phyloP scores from a whole-genome alignment of 2,329 filamentous ascomycete species.

The Knoxdaviesia capensis region DNA sequence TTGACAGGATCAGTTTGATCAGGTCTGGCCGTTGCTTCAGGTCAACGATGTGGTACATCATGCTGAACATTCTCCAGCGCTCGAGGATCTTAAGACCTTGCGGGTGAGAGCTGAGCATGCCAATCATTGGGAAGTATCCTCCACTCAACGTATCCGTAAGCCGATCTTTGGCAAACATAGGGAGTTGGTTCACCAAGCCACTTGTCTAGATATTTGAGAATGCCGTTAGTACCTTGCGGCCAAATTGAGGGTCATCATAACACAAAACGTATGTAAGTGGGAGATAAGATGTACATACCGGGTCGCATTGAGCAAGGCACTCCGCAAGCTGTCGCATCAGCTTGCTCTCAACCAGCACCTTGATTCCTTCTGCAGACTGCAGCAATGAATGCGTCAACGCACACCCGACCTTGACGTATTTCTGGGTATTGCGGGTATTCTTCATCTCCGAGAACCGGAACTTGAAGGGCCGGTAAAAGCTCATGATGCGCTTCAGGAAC shows the following conservation, averaged over 20 bases:
- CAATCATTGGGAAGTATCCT: conserved; percentile 87
- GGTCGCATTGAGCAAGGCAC: conserved; percentile 86
- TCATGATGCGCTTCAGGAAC: conserved; percentile 85
- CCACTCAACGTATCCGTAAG: conserved; percentile 74
- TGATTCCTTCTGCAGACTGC: conserved; percentile 66
- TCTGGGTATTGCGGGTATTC: conserved; percentile 82
- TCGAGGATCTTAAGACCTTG: conserved; percentile 81
- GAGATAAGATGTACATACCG: conserved; percentile 27
- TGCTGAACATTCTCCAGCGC: conserved; percentile 95
- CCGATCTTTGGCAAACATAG: conserved; percentile 72
- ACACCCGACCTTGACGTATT: conserved; percentile 81
- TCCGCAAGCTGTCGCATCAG: conserved; percentile 84
- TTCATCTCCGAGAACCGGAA: conserved; percentile 80
- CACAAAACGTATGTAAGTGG: neutral
- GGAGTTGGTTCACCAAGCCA: conserved; percentile 59
- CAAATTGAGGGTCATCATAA: neutral
- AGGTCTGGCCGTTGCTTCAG: conserved; percentile 78
- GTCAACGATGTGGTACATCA: conserved; percentile 98
- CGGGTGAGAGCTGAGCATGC: conserved; percentile 62
- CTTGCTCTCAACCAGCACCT: conserved; percentile 80
- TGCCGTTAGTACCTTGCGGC: neutral
- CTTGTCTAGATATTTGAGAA: conserved; percentile 27
- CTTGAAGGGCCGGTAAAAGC: conserved; percentile 94
- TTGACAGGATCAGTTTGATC: conserved; percentile 69
- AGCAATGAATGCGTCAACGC: conserved; percentile 71